Conservation (phyloP, 164 flowering plant genomes). For the Santalum album region DNA sequence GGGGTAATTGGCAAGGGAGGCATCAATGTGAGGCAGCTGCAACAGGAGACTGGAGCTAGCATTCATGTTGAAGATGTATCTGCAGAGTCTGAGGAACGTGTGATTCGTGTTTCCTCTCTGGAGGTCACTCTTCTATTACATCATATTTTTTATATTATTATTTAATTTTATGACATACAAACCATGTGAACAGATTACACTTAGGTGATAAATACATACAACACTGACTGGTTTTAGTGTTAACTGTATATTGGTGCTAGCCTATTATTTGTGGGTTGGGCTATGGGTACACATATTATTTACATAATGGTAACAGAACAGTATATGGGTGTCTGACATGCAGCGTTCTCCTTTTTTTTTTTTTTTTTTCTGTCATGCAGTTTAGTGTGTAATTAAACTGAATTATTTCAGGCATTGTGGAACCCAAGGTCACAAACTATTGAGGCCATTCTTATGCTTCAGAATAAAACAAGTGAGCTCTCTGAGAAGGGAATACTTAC, state of each 20-base stretch:
- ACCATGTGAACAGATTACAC: too few relatives aligned
- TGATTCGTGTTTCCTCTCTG: conserved; percentile 47
- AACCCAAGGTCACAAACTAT: conserved; percentile 64
- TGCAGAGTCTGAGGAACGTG: conserved; percentile 48
- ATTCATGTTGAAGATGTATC: conserved; percentile 48
- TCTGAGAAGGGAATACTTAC: conserved; percentile 40
- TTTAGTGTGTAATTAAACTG: conserved; percentile 7
- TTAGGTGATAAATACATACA: too few relatives aligned
- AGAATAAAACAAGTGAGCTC: conserved; percentile 38
- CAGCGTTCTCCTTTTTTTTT: too few relatives aligned
- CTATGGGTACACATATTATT: too few relatives aligned
- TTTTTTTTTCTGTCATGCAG: background rate
- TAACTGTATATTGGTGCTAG: too few relatives aligned
- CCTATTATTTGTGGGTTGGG: too few relatives aligned
- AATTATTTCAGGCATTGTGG: conserved; percentile 39
- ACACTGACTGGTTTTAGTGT: too few relatives aligned
- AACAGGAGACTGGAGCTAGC: conserved; percentile 57
- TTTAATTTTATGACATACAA: too few relatives aligned
- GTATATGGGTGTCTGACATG: background rate
- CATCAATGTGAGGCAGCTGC: conserved; percentile 40
- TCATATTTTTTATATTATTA: background rate
- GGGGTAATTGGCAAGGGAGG: conserved; percentile 82
- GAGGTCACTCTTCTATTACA: conserved; percentile 30
- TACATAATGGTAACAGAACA: too few relatives aligned
- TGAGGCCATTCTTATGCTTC: conserved; percentile 67